phyloP scores from a whole-genome alignment of 164 flowering plant species.

The Sextonia rubra region DNA sequence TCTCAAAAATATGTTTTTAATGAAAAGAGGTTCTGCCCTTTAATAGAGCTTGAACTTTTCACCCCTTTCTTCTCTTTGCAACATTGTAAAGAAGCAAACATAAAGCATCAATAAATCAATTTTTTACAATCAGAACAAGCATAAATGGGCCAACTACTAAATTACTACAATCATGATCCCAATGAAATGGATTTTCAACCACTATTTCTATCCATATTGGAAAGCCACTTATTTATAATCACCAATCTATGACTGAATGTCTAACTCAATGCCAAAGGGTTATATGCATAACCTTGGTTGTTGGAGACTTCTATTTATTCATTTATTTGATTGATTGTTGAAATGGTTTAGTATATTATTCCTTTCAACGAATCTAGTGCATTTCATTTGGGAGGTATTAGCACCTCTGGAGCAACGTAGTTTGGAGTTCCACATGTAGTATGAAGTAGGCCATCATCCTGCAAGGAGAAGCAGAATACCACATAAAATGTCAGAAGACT shows the following conservation, averaged over 20 bases:
- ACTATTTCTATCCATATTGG: background rate
- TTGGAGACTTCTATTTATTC: too few species aligned
- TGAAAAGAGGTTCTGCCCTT: too few species aligned
- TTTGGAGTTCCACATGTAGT: constrained; percentile 53
- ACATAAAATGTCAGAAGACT: background rate
- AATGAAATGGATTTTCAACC: background rate
- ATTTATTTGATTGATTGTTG: too few species aligned
- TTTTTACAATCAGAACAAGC: background rate
- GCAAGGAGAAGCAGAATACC: constrained; percentile 11
- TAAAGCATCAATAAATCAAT: background rate
- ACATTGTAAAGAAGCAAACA: too few species aligned
- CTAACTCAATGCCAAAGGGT: background rate
- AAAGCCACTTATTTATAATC: too few species aligned
- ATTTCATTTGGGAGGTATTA: background rate
- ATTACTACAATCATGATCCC: background rate
- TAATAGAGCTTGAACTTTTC: too few species aligned
- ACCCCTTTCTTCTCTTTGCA: too few species aligned
- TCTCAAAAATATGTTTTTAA: too few species aligned
- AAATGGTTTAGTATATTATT: too few species aligned
- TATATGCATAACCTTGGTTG: background rate
- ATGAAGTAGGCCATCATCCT: constrained; percentile 76
- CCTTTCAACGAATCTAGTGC: background rate
- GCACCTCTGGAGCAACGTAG: constrained; percentile 51
- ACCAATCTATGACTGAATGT: too few species aligned
- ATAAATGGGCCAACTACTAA: background rate